Evolutionary conservation across 1,284 basidiomycete genomes (phyloP).

Genomic region (Mycosarcoma mackinlayi): DNA sequence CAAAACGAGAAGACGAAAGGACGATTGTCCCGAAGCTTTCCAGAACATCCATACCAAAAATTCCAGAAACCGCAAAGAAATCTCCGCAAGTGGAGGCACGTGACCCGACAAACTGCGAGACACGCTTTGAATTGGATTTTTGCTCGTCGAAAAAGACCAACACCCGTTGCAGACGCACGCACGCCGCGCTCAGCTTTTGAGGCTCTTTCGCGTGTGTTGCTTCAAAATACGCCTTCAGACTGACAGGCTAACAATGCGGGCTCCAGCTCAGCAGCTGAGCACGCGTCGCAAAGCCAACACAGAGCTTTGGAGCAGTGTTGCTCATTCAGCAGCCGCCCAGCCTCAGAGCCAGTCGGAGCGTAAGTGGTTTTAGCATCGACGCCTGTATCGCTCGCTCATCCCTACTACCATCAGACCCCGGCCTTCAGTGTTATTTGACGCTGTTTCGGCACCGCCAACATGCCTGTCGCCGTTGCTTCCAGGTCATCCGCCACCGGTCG

Average conservation of each 20-base stretch:
- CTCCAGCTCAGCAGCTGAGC: no score
- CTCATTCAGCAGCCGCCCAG: no score
- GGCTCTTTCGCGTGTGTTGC: not conserved
- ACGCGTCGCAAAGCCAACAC: not conserved
- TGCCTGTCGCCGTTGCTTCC: constrained; percentile 46
- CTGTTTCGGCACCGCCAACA: constrained; percentile 7
- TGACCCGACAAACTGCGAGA: constrained; percentile 14
- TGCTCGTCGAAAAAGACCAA: constrained; percentile 29
- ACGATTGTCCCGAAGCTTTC: constrained; percentile 10
- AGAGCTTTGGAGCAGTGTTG: not conserved
- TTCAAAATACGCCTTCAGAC: constrained; percentile 2
- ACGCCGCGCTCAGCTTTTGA: not conserved
- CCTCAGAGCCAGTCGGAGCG: no score
- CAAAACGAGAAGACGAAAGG: not conserved
- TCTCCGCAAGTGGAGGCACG: constrained; percentile 40
- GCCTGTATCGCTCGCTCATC: no score
- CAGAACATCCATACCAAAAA: constrained; percentile 14
- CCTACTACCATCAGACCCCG: no score
- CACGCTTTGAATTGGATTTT: constrained; percentile 17
- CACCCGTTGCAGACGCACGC: constrained; percentile 8
- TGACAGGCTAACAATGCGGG: no score
- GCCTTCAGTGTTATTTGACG: not conserved
- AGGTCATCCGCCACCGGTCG: constrained; percentile 29
- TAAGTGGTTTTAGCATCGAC: no score
- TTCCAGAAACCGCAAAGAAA: not conserved